Evolutionary conservation across 2,329 filamentous ascomycete species (phyloP).

Genomic region (Cladobotryum mycophilum): DNA sequence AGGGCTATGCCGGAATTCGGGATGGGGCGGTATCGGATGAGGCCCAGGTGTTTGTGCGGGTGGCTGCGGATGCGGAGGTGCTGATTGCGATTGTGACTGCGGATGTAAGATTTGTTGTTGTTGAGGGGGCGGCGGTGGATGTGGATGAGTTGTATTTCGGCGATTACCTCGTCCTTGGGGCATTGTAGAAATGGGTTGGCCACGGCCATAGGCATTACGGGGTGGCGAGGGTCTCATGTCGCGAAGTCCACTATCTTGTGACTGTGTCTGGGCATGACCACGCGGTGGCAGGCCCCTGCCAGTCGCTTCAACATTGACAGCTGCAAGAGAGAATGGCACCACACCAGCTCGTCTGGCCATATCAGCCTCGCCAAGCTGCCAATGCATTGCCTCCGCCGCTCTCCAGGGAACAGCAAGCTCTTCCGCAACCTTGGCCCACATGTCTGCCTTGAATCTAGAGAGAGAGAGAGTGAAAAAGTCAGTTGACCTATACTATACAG

Average conservation of each 20-base stretch:
- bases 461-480: neutral
- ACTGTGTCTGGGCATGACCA: slow-evolving; percentile 38
- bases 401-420: slow-evolving; percentile 95
- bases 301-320: slow-evolving; percentile 42
- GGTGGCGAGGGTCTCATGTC: slow-evolving; percentile 38
- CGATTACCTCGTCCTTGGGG: slow-evolving; percentile 32
- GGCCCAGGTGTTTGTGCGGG: slow-evolving; percentile 14
- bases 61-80: slow-evolving; percentile 19
- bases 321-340: slow-evolving; percentile 70
- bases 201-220: slow-evolving; percentile 34
- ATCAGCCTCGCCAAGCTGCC: slow-evolving; percentile 87
- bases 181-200: slow-evolving; percentile 26
- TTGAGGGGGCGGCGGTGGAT: slow-evolving; percentile 23
- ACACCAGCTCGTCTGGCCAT: slow-evolving; percentile 92
- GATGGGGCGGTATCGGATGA: slow-evolving; percentile 24
- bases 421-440: slow-evolving; percentile 94
- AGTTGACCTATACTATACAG: neutral
- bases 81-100: slow-evolving; percentile 22
- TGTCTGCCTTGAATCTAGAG: slow-evolving; percentile 85
- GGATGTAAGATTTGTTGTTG: neutral
- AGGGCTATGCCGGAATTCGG: slow-evolving; percentile 26
- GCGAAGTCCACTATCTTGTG: slow-evolving; percentile 40
- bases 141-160: slow-evolving; percentile 31
- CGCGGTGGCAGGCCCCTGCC: slow-evolving; percentile 34
- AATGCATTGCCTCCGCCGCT: slow-evolving; percentile 96